Evolutionary conservation across 805 yeast genomes (phyloP).

Genomic region (Danielia reshetovae): DNA sequence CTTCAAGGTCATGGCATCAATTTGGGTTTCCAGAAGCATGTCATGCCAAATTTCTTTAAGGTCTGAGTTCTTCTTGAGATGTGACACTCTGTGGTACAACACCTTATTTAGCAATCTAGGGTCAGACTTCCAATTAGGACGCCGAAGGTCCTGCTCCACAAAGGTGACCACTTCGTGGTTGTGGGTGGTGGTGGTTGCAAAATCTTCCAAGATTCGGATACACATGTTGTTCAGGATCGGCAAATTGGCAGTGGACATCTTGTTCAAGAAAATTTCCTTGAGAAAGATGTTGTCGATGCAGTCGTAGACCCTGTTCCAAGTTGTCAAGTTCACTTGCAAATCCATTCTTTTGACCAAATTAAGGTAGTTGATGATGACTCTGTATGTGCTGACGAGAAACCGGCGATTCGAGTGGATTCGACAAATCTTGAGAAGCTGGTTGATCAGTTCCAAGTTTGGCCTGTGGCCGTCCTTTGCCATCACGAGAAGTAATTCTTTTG

Average conservation of each 20-base stretch:
- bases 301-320: slow-evolving; percentile 36
- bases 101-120: slow-evolving; percentile 28
- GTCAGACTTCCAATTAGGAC: slow-evolving; percentile 26
- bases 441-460: slow-evolving; percentile 40
- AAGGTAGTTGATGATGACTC: slow-evolving; percentile 28
- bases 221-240: slow-evolving; percentile 32
- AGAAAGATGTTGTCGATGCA: slow-evolving; percentile 35
- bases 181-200: slow-evolving; percentile 24
- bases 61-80: slow-evolving; percentile 4
- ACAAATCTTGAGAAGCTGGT: slow-evolving; percentile 30
- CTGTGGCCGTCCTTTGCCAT: slow-evolving; percentile 39
- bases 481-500: slow-evolving; percentile 35
- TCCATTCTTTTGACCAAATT: slow-evolving; percentile 21
- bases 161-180: slow-evolving; percentile 27
- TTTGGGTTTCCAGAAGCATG: background rate
- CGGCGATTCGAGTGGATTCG: slow-evolving; percentile 30
- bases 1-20: slow-evolving; percentile 11
- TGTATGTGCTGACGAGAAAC: slow-evolving; percentile 29
- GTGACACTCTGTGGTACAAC: slow-evolving; percentile 9
- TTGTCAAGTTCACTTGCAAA: slow-evolving; percentile 28
- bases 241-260: slow-evolving; percentile 26
- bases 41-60: slow-evolving; percentile 2
- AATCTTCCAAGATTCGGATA: slow-evolving; percentile 33
- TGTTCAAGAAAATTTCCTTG: slow-evolving; percentile 33
- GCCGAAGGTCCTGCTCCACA: slow-evolving; percentile 31